Percentiles rank a stretch among this genome's conserved stretches.
These are phyloP conservation scores for Fusarium haematococcum DNA, from an alignment of 2,329 filamentous ascomycete species.

Conservation along the genomic window DNA sequence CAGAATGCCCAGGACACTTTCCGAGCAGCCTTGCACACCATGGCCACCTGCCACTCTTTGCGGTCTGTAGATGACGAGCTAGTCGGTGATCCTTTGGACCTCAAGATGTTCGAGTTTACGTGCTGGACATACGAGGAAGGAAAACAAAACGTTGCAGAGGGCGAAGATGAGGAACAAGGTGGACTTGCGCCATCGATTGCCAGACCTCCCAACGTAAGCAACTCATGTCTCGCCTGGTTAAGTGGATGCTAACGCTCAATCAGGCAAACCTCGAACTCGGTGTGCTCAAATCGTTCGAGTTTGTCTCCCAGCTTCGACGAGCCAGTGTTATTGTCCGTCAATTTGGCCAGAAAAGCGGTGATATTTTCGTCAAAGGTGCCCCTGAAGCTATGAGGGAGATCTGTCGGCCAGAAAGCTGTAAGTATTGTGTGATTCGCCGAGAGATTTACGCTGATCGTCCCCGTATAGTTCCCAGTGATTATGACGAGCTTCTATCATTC, in stretches of 20 bases:
- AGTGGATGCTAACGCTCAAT: background rate
- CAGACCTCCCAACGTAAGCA: slow-evolving; percentile 73
- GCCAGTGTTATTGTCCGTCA: slow-evolving; percentile 93
- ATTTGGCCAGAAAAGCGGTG: slow-evolving; percentile 85
- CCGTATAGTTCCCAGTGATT: slow-evolving; percentile 79
- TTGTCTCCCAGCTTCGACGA: slow-evolving; percentile 90
- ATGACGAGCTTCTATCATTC: slow-evolving; percentile 86
- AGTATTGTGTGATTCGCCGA: slow-evolving; percentile 48
- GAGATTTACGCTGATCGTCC: slow-evolving; percentile 22
- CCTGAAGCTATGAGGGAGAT: slow-evolving; percentile 97
- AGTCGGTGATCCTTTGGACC: slow-evolving; percentile 91
- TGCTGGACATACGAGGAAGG: slow-evolving; percentile 94
- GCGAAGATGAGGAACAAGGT: slow-evolving; percentile 79
- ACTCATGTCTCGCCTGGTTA: slow-evolving; percentile 56
- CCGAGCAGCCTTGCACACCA: slow-evolving; percentile 83
- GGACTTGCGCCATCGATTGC: slow-evolving; percentile 90
- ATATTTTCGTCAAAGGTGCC: slow-evolving; percentile 95
- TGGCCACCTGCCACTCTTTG: slow-evolving; percentile 97
- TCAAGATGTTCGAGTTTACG: slow-evolving; percentile 99
- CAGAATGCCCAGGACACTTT: slow-evolving; percentile 50
- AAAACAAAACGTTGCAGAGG: slow-evolving; percentile 72
- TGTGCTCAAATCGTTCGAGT: slow-evolving; percentile 92
- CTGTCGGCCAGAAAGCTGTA: slow-evolving; percentile 83
- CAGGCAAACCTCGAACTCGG: slow-evolving; percentile 81
- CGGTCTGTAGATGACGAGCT: slow-evolving; percentile 88